These are phyloP conservation scores for Candida broadrunensis DNA, from an alignment of 805 yeast species.

Conservation along the genomic window DNA sequence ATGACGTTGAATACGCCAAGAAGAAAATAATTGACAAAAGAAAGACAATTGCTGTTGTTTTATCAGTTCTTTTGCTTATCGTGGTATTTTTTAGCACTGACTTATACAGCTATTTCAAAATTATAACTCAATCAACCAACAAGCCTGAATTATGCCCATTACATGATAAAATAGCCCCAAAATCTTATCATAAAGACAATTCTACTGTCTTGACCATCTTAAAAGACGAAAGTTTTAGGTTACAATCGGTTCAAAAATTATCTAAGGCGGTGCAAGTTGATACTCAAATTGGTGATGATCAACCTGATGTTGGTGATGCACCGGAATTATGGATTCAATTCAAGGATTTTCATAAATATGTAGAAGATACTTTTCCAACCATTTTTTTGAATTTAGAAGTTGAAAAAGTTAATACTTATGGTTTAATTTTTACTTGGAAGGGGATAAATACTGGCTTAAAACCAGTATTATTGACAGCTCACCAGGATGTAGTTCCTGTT, in stretches of 20 bases:
- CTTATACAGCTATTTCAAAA: constrained; percentile 11
- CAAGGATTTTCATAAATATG: constrained; percentile 45
- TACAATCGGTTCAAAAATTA: constrained; percentile 39
- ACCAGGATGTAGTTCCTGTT: constrained; percentile 79
- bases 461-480: constrained; percentile 69
- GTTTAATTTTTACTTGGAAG: constrained; percentile 59
- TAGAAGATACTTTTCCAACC: constrained; percentile 51
- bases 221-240: constrained; percentile 19
- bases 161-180: constrained; percentile 16
- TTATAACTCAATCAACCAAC: constrained; percentile 12
- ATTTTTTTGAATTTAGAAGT: constrained; percentile 44
- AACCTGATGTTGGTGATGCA: constrained; percentile 46
- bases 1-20: background rate
- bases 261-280: constrained; percentile 60
- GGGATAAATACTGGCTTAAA: constrained; percentile 52
- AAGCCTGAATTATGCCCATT: constrained; percentile 18
- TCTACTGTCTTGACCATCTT: constrained; percentile 25
- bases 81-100: constrained; percentile 14
- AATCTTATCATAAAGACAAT: constrained; percentile 25
- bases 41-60: constrained; percentile 1
- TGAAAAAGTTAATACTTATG: constrained; percentile 58
- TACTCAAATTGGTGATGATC: constrained; percentile 58
- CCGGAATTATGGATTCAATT: constrained; percentile 47
- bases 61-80: constrained; percentile 4
- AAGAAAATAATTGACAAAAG: constrained; percentile 1